These are phyloP conservation scores for Mollisia scopiformis DNA, from an alignment of 2,329 filamentous ascomycete species.

Conservation along the genomic window DNA sequence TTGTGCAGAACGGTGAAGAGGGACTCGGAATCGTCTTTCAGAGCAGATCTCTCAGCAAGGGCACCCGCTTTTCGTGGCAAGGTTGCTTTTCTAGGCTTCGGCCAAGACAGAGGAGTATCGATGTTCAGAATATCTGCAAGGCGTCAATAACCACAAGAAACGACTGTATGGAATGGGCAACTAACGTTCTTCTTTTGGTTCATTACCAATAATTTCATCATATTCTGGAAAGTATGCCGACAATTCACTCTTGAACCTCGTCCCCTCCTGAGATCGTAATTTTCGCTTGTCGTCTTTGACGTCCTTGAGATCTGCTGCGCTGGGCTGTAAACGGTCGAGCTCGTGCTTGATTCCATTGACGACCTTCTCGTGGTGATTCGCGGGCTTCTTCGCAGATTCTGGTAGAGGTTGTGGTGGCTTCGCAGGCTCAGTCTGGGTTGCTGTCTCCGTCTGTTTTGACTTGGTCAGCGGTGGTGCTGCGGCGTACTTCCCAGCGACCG, in stretches of 20 bases:
- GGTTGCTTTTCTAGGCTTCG: slow-evolving; percentile 33
- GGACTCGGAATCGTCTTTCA: slow-evolving; percentile 58
- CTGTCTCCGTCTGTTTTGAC: slow-evolving; percentile 17
- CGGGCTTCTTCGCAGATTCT: neutral
- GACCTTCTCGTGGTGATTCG: slow-evolving; percentile 58
- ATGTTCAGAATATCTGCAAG: slow-evolving; percentile 69
- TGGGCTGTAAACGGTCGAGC: slow-evolving; percentile 57
- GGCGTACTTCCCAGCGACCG: slow-evolving; percentile 16
- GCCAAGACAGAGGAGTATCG: slow-evolving; percentile 69
- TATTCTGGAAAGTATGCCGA: slow-evolving; percentile 92
- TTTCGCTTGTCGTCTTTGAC: slow-evolving; percentile 70
- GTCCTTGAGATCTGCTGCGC: slow-evolving; percentile 39
- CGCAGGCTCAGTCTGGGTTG: slow-evolving; percentile 18
- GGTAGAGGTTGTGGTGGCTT: slow-evolving; percentile 7
- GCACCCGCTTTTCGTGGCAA: slow-evolving; percentile 18
- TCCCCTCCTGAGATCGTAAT: slow-evolving; percentile 83
- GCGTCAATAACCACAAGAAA: slow-evolving; percentile 23
- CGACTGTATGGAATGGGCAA: slow-evolving; percentile 23
- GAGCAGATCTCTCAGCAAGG: slow-evolving; percentile 37
- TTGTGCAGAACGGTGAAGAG: slow-evolving; percentile 60
- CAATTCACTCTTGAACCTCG: slow-evolving; percentile 87
- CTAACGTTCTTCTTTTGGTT: slow-evolving; percentile 77
- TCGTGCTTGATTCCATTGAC: slow-evolving; percentile 66
- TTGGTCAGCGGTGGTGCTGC: slow-evolving; percentile 16
- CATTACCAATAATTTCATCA: slow-evolving; percentile 89